Conservation (phyloP, 225 moss, liverwort and hornwort genomes). For the Pseudoscleropodium purum region DNA sequence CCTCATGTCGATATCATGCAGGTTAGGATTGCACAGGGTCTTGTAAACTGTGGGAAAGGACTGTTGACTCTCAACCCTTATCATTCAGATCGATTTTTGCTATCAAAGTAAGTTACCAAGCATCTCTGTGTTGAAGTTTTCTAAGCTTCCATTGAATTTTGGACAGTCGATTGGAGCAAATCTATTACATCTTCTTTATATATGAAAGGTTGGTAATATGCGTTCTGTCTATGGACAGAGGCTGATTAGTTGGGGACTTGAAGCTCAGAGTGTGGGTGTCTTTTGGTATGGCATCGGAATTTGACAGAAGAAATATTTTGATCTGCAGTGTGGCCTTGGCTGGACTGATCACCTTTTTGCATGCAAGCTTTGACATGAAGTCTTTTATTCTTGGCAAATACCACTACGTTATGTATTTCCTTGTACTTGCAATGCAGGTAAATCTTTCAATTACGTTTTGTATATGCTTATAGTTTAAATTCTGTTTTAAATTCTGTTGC, state of each 20-base stretch:
- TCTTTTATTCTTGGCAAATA: constrained; percentile 86
- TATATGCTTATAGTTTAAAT: not conserved
- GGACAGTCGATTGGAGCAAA: not conserved
- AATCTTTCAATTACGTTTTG: not conserved
- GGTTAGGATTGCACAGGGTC: constrained; percentile 97
- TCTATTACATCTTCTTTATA: not conserved
- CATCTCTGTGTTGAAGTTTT: not conserved
- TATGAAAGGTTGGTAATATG: not conserved
- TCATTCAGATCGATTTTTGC: constrained; percentile 94
- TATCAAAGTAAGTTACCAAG: constrained; percentile 69
- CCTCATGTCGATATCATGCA: constrained; percentile 21
- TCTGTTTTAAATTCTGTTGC: not conserved
- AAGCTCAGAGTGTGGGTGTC: not conserved
- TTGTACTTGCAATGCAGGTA: constrained; percentile 99
- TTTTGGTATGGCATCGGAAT: not conserved
- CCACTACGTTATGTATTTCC: constrained; percentile 91
- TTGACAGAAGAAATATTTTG: constrained; percentile 1
- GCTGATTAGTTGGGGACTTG: not conserved
- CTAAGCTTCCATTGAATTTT: not conserved
- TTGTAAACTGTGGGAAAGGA: constrained; percentile 98
- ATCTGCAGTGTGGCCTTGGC: constrained; percentile 80
- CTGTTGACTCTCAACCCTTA: constrained; percentile 88
- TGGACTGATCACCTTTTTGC: constrained; percentile 91
- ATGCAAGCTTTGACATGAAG: constrained; percentile 95
- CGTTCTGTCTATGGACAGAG: not conserved